A percentile compares a stretch with the other conserved stretches of the same genome.
Conservation (phyloP, 2,329 filamentous ascomycete species). For the Phoma sp. region DNA sequence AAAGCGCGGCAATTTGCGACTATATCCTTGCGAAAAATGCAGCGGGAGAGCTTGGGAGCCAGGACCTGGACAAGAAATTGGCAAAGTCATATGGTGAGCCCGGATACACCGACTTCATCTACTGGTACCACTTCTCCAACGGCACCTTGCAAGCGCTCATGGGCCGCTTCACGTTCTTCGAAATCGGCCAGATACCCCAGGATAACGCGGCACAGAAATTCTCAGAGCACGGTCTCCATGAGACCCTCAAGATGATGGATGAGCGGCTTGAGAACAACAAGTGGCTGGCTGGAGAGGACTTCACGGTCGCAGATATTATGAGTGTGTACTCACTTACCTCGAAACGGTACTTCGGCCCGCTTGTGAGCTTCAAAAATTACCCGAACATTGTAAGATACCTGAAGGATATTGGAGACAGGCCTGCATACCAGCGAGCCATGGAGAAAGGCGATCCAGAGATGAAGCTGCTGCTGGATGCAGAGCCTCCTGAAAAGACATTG, state of each 20-base stretch:
- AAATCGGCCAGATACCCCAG: slow-evolving; percentile 28
- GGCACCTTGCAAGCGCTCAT: slow-evolving; percentile 47
- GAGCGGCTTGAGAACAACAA: slow-evolving; percentile 52
- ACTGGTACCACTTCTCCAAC: slow-evolving; percentile 65
- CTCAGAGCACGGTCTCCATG: slow-evolving; percentile 36
- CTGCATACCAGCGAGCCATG: slow-evolving; percentile 56
- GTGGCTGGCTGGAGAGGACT: slow-evolving; percentile 65
- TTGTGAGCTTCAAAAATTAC: slow-evolving; percentile 21
- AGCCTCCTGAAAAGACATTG: slow-evolving; percentile 23
- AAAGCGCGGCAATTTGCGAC: slow-evolving; percentile 64
- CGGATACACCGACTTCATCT: slow-evolving; percentile 64
- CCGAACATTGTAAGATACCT: slow-evolving; percentile 28
- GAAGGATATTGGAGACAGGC: slow-evolving; percentile 21
- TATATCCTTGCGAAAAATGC: slow-evolving; percentile 62
- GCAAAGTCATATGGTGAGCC: slow-evolving; percentile 46
- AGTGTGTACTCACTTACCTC: slow-evolving; percentile 65
- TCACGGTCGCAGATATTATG: slow-evolving; percentile 71
- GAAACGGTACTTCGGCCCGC: slow-evolving; percentile 57
- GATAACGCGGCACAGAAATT: slow-evolving; percentile 25
- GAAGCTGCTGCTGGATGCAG: slow-evolving; percentile 30
- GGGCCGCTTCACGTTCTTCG: slow-evolving; percentile 35
- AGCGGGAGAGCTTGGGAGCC: slow-evolving; percentile 52
- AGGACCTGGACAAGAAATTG: slow-evolving; percentile 11
- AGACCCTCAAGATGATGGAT: slow-evolving; percentile 54
- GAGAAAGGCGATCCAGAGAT: slow-evolving; percentile 56